These are phyloP conservation scores for Daldinia concentrica DNA, from an alignment of 495 filamentous ascomycete genomes.

Conservation along the genomic window DNA sequence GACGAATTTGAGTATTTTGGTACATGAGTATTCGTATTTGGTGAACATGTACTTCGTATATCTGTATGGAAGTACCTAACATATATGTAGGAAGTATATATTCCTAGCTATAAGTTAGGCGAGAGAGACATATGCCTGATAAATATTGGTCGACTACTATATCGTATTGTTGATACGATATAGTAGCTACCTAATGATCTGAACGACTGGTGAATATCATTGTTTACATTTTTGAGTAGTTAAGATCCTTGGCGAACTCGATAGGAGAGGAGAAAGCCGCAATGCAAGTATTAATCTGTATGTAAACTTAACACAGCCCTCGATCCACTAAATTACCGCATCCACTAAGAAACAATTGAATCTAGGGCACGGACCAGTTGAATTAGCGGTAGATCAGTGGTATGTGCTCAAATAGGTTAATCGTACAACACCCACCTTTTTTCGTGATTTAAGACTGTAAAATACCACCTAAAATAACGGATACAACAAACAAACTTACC, in stretches of 20 bases:
- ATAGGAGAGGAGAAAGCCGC: background rate
- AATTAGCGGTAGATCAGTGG: too few relatives aligned
- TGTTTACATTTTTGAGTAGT: background rate
- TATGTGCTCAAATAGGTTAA: too few relatives aligned
- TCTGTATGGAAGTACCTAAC: background rate
- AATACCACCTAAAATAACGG: too few relatives aligned
- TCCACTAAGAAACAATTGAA: too few relatives aligned
- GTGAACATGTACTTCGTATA: background rate
- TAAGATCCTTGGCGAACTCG: background rate
- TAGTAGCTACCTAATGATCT: background rate
- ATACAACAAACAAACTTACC: too few relatives aligned
- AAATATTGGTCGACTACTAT: background rate
- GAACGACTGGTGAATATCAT: background rate
- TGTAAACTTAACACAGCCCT: constrained; percentile 21
- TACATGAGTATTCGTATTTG: constrained; percentile 4
- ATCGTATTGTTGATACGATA: background rate
- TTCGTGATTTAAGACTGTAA: too few relatives aligned
- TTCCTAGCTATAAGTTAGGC: background rate
- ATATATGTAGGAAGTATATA: background rate
- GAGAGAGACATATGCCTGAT: background rate
- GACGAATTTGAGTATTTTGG: background rate
- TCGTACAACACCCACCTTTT: too few relatives aligned
- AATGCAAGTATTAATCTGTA: constrained; percentile 2
- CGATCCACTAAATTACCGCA: constrained; percentile 11
- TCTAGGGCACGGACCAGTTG: too few relatives aligned